Percentiles rank a stretch among this genome's conserved stretches.
Evolutionary conservation across 495 filamentous ascomycete genomes (phyloP).

Genomic region (Penicillium mononematosum): DNA sequence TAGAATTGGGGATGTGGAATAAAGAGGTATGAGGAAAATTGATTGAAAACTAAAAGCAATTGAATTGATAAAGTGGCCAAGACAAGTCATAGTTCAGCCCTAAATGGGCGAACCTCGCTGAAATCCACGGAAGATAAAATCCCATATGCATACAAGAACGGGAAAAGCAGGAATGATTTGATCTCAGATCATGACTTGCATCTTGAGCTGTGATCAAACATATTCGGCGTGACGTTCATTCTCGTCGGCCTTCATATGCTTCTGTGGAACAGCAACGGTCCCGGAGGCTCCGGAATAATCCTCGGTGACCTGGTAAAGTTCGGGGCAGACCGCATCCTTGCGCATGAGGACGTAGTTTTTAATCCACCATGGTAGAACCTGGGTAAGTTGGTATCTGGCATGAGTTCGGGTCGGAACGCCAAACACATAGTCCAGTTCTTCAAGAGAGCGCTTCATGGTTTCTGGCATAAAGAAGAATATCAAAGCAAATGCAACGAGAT

Average conservation of each 20-base stretch:
- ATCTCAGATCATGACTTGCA: not conserved
- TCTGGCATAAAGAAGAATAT: conserved; percentile 67
- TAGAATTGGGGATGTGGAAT: not conserved
- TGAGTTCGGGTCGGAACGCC: conserved; percentile 50
- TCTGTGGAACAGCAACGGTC: not conserved
- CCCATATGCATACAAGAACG: not conserved
- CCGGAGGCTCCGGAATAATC: not conserved
- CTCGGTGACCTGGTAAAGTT: conserved; percentile 36
- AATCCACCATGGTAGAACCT: conserved; percentile 54
- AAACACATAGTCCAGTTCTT: conserved; percentile 62
- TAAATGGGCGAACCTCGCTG: not conserved
- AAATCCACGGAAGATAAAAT: not conserved
- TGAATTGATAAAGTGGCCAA: not conserved
- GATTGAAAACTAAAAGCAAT: not conserved
- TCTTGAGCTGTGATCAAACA: not conserved
- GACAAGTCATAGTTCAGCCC: conserved; percentile 2
- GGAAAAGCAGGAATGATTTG: not conserved
- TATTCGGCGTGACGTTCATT: conserved; percentile 1
- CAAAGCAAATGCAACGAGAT: conserved; percentile 59
- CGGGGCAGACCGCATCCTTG: conserved; percentile 38
- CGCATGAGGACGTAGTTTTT: conserved; percentile 47
- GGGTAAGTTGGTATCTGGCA: conserved; percentile 47
- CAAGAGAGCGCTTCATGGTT: conserved; percentile 60
- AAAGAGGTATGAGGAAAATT: not conserved
- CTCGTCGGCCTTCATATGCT: not conserved